These are phyloP conservation scores for Trichophyton benhamiae DNA, from an alignment of 2,329 filamentous ascomycete genomes.

Conservation along the genomic window DNA sequence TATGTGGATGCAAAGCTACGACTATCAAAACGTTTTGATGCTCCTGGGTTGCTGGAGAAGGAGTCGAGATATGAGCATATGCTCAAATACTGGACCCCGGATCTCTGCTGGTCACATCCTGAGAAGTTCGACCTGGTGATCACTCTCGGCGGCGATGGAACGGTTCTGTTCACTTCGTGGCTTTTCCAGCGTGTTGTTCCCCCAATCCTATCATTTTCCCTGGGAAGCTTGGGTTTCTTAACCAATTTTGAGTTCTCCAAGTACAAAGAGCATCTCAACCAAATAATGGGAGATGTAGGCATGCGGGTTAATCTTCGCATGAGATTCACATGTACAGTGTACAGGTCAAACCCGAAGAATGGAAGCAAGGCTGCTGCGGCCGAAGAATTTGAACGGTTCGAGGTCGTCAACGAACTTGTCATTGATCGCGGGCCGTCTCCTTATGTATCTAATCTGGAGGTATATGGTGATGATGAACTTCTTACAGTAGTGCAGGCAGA, in stretches of 20 bases:
- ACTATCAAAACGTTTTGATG: constrained; percentile 77
- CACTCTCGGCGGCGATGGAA: constrained; percentile 89
- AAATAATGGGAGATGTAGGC: constrained; percentile 82
- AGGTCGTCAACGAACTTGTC: constrained; percentile 95
- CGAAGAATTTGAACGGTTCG: constrained; percentile 88
- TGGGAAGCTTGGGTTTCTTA: constrained; percentile 86
- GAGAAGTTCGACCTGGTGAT: constrained; percentile 95
- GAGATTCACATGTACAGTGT: constrained; percentile 97
- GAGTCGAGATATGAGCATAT: constrained; percentile 68
- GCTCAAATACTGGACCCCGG: constrained; percentile 91
- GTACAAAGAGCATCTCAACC: constrained; percentile 76
- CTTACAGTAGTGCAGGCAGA: constrained; percentile 94
- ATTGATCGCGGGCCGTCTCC: constrained; percentile 94
- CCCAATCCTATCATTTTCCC: constrained; percentile 78
- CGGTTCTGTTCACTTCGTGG: constrained; percentile 91
- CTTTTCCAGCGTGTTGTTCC: constrained; percentile 92
- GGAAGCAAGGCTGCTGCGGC: constrained; percentile 44
- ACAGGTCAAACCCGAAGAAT: constrained; percentile 49
- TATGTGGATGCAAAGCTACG: constrained; percentile 95
- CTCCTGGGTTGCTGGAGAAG: constrained; percentile 56
- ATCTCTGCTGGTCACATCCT: constrained; percentile 84
- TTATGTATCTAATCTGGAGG: constrained; percentile 91
- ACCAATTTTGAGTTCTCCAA: constrained; percentile 92
- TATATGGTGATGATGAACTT: constrained; percentile 90
- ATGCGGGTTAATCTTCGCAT: constrained; percentile 98